Evolutionary conservation across 768 basidiomycete genomes (phyloP).

Genomic region (Ramaria rubella): DNA sequence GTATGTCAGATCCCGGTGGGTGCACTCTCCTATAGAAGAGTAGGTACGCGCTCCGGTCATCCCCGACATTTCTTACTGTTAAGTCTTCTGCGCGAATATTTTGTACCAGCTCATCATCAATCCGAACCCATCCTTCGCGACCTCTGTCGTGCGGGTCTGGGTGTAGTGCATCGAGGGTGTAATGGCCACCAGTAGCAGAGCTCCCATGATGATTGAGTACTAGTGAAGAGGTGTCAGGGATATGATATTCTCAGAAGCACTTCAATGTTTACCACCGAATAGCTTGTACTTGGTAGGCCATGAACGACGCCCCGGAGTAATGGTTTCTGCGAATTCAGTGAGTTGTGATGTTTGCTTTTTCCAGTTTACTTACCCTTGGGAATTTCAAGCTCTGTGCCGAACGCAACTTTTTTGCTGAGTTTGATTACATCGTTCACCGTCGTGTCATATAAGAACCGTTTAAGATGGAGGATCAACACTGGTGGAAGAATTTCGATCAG

Average conservation of each 20-base stretch:
- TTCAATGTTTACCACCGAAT: slow-evolving; percentile 59
- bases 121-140: slow-evolving; percentile 79
- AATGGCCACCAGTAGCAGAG: slow-evolving; percentile 90
- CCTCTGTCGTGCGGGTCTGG: slow-evolving; percentile 47
- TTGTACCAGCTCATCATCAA: slow-evolving; percentile 87
- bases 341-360: neutral
- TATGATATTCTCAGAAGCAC: neutral
- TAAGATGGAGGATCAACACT: slow-evolving; percentile 82
- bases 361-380: slow-evolving; percentile 45
- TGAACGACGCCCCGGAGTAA: slow-evolving; percentile 44
- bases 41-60: slow-evolving; percentile 78
- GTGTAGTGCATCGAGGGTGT: slow-evolving; percentile 85
- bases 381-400: slow-evolving; percentile 73
- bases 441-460: slow-evolving; percentile 84
- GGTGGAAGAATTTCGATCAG: slow-evolving; percentile 80
- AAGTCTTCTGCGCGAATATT: slow-evolving; percentile 70
- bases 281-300: slow-evolving; percentile 62
- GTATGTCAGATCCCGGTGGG: neutral
- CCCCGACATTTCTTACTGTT: slow-evolving; percentile 43
- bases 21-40: slow-evolving; percentile 70
- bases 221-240: slow-evolving; percentile 20
- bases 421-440: slow-evolving; percentile 75
- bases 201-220: slow-evolving; percentile 91
- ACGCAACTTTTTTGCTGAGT: slow-evolving; percentile 72
- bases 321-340: slow-evolving; percentile 40